A percentile compares a stretch with the other conserved stretches of the same genome.
Conservation (phyloP, 2,329 filamentous ascomycete genomes). For the Ophiostoma ulmi region DNA sequence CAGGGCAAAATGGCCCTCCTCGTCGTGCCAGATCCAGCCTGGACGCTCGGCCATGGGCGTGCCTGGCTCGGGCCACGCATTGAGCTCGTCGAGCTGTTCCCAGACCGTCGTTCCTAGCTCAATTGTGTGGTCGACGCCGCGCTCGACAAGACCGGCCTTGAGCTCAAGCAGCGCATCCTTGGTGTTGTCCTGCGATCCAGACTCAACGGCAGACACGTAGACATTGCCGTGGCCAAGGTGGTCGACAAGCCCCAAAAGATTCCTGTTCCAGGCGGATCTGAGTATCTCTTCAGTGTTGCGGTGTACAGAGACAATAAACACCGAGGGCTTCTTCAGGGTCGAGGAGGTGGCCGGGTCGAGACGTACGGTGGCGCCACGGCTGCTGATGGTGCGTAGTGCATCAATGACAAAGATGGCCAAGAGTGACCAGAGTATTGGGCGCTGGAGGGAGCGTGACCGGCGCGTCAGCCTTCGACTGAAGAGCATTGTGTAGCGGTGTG, state of each 20-base stretch:
- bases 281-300: constrained; percentile 61
- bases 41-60: constrained; percentile 37
- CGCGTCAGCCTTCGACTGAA: constrained; percentile 34
- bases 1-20: constrained; percentile 49
- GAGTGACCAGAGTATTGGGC: constrained; percentile 34
- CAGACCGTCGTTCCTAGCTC: constrained; percentile 50
- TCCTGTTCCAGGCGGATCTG: constrained; percentile 54
- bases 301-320: constrained; percentile 64
- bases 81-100: constrained; percentile 53
- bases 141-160: constrained; percentile 46
- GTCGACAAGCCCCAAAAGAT: constrained; percentile 51
- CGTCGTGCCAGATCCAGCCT: constrained; percentile 57
- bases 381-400: constrained; percentile 25
- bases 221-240: constrained; percentile 58
- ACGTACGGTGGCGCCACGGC: constrained; percentile 23
- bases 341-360: constrained; percentile 25
- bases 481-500: constrained; percentile 31
- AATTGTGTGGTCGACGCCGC: constrained; percentile 51
- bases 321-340: constrained; percentile 33
- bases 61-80: constrained; percentile 33
- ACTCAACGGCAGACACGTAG: constrained; percentile 61
- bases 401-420: constrained; percentile 36
- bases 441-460: constrained; percentile 32
- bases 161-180: constrained; percentile 57
- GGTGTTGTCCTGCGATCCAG: constrained; percentile 62